These are phyloP conservation scores for Dryas drummondii DNA, from an alignment of 306 rosid genomes.

Conservation along the genomic window DNA sequence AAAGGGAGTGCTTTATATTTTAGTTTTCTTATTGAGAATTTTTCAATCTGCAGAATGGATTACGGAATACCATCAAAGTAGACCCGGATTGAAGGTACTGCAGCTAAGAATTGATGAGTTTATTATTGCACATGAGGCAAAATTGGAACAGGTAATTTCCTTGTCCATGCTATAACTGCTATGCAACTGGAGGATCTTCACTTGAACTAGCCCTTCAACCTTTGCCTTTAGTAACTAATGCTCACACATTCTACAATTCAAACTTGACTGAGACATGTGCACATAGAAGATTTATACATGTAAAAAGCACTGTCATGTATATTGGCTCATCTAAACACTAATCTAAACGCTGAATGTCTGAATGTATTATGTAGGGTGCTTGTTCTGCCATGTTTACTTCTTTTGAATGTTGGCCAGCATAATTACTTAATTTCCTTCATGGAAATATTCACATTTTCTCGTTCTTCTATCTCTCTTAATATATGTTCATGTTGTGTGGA, in stretches of 20 bases:
- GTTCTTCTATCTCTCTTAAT: neutral
- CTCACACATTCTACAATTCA: neutral
- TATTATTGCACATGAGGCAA: conserved; percentile 59
- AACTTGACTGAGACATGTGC: neutral
- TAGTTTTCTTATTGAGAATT: conserved; percentile 29
- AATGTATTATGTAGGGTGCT: neutral
- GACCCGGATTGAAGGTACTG: conserved; percentile 67
- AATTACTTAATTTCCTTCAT: neutral
- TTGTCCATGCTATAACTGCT: neutral
- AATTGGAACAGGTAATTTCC: conserved; percentile 59
- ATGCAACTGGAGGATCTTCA: neutral
- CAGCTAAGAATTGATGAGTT: conserved; percentile 69
- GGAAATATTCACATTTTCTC: neutral
- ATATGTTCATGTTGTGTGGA: neutral
- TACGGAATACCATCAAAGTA: conserved; percentile 57
- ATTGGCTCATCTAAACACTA: neutral
- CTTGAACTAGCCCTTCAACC: neutral
- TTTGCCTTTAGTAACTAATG: neutral
- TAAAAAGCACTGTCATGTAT: neutral
- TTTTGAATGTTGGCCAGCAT: neutral
- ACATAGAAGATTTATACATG: neutral
- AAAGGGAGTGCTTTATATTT: neutral
- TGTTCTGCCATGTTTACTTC: neutral
- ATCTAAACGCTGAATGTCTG: too few relatives aligned
- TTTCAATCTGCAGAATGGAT: conserved; percentile 71